Conservation (phyloP, 1,284 basidiomycete species). For the Crucibulum cyathiforme region DNA sequence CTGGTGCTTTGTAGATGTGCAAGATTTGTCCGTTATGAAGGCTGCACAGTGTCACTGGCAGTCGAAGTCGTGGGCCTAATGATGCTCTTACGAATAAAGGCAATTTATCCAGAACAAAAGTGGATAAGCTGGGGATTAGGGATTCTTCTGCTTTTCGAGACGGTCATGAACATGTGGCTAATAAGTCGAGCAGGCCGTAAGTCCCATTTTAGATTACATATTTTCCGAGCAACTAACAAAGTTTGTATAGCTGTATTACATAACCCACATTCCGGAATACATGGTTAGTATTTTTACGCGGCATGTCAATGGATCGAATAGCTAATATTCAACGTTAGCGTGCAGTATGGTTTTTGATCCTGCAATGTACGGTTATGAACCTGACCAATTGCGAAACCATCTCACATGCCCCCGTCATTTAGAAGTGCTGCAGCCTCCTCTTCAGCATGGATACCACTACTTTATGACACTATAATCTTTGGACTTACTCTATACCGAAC, state of each 20-base stretch:
- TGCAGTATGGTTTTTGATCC: slow-evolving; percentile 62
- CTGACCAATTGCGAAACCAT: not conserved
- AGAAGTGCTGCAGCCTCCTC: slow-evolving; percentile 47
- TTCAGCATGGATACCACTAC: slow-evolving; percentile 61
- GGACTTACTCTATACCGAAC: slow-evolving; percentile 53
- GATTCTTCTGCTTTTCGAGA: slow-evolving; percentile 45
- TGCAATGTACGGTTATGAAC: slow-evolving; percentile 29
- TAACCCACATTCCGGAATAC: slow-evolving; percentile 40
- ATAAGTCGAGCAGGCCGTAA: slow-evolving; percentile 48
- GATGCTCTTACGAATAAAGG: slow-evolving; percentile 62
- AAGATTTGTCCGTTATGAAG: slow-evolving; percentile 57
- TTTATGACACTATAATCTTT: slow-evolving; percentile 62
- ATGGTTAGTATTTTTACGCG: slow-evolving; percentile 25
- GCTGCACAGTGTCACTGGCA: slow-evolving; percentile 52
- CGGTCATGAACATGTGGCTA: slow-evolving; percentile 54
- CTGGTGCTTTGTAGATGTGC: slow-evolving; percentile 35
- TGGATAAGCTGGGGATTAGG: slow-evolving; percentile 43
- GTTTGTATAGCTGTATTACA: slow-evolving; percentile 41
- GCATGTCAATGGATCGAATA: not conserved
- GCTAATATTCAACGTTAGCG: slow-evolving; percentile 34
- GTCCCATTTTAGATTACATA: slow-evolving; percentile 5
- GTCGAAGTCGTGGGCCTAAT: slow-evolving; percentile 56
- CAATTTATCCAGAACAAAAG: slow-evolving; percentile 47
- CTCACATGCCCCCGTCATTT: not conserved
- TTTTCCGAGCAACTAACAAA: not conserved